Percentiles rank a stretch among this genome's conserved stretches.
phyloP scores from a whole-genome alignment of 2,329 filamentous ascomycete species.

The Aureobasidium namibiae region DNA sequence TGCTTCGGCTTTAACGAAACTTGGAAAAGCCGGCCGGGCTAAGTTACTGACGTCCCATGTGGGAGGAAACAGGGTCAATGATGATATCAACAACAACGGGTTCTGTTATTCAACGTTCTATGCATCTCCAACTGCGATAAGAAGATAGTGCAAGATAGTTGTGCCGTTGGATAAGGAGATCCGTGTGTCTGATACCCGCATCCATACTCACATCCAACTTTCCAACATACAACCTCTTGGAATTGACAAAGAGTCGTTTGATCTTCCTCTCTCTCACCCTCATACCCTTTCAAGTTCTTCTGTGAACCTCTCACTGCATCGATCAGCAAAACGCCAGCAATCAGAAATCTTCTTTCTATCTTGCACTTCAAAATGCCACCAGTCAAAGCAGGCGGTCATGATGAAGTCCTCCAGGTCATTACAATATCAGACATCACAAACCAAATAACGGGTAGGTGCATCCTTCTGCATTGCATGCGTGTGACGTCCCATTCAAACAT shows the following conservation, averaged over 20 bases:
- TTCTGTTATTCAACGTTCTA: background rate
- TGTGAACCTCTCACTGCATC: no score
- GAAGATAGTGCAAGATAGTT: no score
- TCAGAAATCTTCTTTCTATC: background rate
- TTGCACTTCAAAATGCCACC: background rate
- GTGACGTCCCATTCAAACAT: background rate
- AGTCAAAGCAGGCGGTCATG: background rate
- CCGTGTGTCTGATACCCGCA: background rate
- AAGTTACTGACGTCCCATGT: no score
- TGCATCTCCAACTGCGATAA: no score
- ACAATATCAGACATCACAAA: slow-evolving; percentile 12
- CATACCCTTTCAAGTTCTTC: no score
- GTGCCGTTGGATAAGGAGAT: background rate
- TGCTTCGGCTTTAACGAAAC: no score
- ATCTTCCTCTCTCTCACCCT: no score
- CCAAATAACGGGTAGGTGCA: slow-evolving; percentile 16
- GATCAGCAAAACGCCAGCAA: no score
- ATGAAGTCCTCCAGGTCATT: slow-evolving; percentile 5
- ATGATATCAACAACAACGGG: background rate
- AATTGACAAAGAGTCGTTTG: no score
- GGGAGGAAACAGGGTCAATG: background rate
- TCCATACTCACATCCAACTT: background rate
- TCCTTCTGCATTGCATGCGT: background rate
- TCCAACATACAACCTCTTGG: no score
- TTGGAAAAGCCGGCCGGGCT: no score